Percentiles rank a stretch among this genome's conserved stretches.
Conservation (phyloP, 2,329 filamentous ascomycete species). For the Alternaria incomplexa region DNA sequence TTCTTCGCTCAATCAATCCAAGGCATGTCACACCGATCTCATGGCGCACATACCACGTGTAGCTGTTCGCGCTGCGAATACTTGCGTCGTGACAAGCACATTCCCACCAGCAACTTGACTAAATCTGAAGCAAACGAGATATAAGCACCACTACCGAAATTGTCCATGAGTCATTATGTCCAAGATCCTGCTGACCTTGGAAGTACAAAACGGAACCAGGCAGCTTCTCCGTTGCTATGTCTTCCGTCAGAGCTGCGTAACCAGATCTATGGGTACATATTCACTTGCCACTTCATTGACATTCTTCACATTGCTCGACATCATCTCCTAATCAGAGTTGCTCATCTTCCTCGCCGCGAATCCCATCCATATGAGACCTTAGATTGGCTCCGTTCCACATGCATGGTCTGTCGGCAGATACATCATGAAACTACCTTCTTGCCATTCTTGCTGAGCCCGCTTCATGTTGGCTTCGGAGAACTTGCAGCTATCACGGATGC, state of each 20-base stretch:
- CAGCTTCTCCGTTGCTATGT: background rate
- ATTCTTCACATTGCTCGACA: background rate
- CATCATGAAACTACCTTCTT: background rate
- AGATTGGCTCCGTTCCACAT: background rate
- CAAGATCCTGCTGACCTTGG: too few species aligned
- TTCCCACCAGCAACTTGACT: background rate
- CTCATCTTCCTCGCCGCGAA: background rate
- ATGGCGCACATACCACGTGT: background rate
- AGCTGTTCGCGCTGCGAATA: background rate
- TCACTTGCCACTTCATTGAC: background rate
- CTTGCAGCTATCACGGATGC: background rate
- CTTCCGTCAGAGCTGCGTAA: background rate
- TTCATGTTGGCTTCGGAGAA: background rate
- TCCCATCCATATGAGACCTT: background rate
- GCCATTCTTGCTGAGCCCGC: background rate
- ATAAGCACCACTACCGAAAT: background rate
- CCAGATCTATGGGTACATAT: background rate
- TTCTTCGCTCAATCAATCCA: background rate
- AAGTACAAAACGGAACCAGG: background rate
- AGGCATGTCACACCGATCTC: background rate
- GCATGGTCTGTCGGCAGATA: background rate
- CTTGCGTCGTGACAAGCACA: background rate
- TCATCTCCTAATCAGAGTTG: background rate
- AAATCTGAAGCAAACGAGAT: background rate
- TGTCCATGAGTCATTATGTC: too few species aligned